Base-by-base conservation (phyloP, 2,329 filamentous ascomycete genomes). In the Thermothelomyces thermophilus region DNA sequence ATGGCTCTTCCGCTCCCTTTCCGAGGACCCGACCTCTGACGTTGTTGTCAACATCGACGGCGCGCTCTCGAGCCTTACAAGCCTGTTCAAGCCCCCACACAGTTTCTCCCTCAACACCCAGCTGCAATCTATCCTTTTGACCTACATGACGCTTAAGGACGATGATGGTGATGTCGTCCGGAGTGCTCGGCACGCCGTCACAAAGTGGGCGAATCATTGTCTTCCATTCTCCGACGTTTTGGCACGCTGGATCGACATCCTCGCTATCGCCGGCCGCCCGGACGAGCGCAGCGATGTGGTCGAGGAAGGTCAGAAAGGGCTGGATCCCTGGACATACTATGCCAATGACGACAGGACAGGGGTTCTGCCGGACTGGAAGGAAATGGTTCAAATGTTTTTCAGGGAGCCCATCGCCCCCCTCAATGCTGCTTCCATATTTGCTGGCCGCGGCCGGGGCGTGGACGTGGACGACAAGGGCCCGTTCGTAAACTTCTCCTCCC, bases 181-280 rank as follows among this genome's bases (percentile, higher is more conserved):
- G 57, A 90, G 86, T 60, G 86, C 86, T 30, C 82, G 87, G 7
- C 93, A 90, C 67, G 84, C 88, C 17, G 84, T 84, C 20, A 83
- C 93, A 7, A 87, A 93, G 51, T 96, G 91, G 74, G 88, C 89
- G 10, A 97, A 97, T 63, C 79, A 87, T 44, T 95, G 89, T 61
- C 73, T 98, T 5, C 80, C 85, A 1, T 96, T 89, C 59, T 76
- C 76, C 17, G 89, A 95, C 61, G 75, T 88, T 9, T 74, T 84
- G 33, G 93, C 82, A 22, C 80, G 93, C 42, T 96, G 89, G 87
- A 86, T 96, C 41, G 82, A 96, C 64, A 79, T 97, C 14, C 74
- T 96, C 43, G 91, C 90, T 7, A 72, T 93, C 8, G 82, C 80
- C 14, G 83, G 83, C 11, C 75, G 76, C 3, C 67, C 71, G 2